These are phyloP conservation scores for Botrytis cinerea DNA, from an alignment of 2,329 filamentous ascomycete species.

Conservation along the genomic window DNA sequence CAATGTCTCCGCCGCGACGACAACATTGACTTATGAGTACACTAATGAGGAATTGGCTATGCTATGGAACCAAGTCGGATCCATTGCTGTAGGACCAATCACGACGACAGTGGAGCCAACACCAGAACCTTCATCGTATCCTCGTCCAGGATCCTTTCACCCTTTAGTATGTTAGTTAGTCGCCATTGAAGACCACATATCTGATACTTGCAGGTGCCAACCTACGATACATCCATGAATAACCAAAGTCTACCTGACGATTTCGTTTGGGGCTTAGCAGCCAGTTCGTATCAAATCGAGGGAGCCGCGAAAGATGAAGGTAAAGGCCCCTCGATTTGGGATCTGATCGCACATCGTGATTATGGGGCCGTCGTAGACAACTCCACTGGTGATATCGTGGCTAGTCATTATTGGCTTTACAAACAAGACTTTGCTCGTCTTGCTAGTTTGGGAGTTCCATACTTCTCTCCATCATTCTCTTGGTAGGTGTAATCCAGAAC, in stretches of 20 bases:
- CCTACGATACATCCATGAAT: slow-evolving; percentile 33
- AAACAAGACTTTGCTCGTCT: slow-evolving; percentile 58
- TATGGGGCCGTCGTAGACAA: slow-evolving; percentile 43
- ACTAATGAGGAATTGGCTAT: slow-evolving; percentile 50
- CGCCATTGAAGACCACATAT: slow-evolving; percentile 32
- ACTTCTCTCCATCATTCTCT: slow-evolving; percentile 46
- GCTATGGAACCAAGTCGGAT: slow-evolving; percentile 49
- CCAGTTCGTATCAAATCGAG: slow-evolving; percentile 51
- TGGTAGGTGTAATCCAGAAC: slow-evolving; percentile 30
- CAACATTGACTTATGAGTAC: slow-evolving; percentile 48
- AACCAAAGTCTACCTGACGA: slow-evolving; percentile 45
- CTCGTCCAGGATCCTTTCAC: slow-evolving; percentile 46
- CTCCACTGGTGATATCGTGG: slow-evolving; percentile 52
- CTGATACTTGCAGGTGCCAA: slow-evolving; percentile 30
- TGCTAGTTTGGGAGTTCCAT: slow-evolving; percentile 54
- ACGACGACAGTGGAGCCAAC: slow-evolving; percentile 48
- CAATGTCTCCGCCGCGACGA: slow-evolving; percentile 48
- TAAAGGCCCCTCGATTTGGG: slow-evolving; percentile 47
- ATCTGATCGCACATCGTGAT: slow-evolving; percentile 42
- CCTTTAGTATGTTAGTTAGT: slow-evolving; percentile 43
- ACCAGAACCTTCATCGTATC: slow-evolving; percentile 45
- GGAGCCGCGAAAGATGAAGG: slow-evolving; percentile 50
- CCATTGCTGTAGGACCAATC: slow-evolving; percentile 46
- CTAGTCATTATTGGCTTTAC: slow-evolving; percentile 57
- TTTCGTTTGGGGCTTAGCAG: slow-evolving; percentile 51